These are phyloP conservation scores for Lichtheimia hyalospora DNA, from an alignment of 371 early-diverging fungal genomes.

Conservation along the genomic window DNA sequence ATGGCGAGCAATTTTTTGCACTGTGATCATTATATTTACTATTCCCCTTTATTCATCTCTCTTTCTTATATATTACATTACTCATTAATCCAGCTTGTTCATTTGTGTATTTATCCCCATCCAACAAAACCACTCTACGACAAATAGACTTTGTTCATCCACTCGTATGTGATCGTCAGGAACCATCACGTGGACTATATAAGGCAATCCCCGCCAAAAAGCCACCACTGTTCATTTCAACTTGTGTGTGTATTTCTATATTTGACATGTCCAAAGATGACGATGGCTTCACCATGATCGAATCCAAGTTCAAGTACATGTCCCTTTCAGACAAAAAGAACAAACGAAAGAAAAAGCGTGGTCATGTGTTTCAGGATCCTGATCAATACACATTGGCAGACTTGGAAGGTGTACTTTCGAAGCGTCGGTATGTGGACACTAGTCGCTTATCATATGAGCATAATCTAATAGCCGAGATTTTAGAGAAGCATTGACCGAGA, in stretches of 20 bases:
- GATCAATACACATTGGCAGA: slow-evolving; percentile 35
- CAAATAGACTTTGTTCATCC: too few species aligned
- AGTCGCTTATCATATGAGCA: background rate
- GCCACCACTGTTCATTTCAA: too few species aligned
- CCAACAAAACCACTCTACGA: background rate
- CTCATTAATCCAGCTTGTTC: background rate
- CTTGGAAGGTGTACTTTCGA: slow-evolving; percentile 19
- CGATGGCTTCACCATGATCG: slow-evolving; percentile 18
- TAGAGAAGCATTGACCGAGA: slow-evolving; percentile 27
- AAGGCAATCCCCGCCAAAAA: too few species aligned
- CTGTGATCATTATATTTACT: slow-evolving; percentile 4
- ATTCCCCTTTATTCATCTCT: background rate
- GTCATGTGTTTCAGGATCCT: slow-evolving; percentile 17
- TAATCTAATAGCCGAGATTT: background rate
- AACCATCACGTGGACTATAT: too few species aligned
- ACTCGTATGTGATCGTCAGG: too few species aligned
- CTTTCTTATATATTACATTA: background rate
- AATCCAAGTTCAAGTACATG: slow-evolving; percentile 17
- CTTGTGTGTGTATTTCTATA: too few species aligned
- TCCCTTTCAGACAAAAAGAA: background rate
- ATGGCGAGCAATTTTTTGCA: slow-evolving; percentile 52
- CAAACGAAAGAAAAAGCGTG: slow-evolving; percentile 8
- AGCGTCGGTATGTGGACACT: slow-evolving; percentile 24
- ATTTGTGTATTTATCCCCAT: slow-evolving; percentile 1
- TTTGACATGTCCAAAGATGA: background rate